These are phyloP conservation scores for Argentina anserina DNA, from an alignment of 306 rosid genomes.

Conservation along the genomic window DNA sequence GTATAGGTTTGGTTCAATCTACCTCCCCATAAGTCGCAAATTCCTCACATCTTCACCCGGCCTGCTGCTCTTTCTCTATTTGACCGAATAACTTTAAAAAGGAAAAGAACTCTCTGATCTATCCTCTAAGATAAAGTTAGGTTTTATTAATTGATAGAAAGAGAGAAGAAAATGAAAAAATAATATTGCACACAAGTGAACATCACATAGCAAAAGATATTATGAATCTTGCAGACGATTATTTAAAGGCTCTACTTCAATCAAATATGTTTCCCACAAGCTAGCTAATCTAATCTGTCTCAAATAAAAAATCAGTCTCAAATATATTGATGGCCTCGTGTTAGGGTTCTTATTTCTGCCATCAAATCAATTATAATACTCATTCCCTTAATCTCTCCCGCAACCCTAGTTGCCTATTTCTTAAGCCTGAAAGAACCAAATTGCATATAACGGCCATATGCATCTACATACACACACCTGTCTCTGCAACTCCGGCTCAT, in stretches of 20 bases:
- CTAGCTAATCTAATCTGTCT: neutral
- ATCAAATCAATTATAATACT: neutral
- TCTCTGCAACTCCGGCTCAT: neutral
- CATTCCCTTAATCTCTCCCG: neutral
- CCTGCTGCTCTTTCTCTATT: neutral
- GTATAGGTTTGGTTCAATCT: neutral
- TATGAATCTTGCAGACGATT: neutral
- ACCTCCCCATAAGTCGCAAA: neutral
- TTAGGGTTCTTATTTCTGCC: neutral
- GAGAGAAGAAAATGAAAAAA: neutral
- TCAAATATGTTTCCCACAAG: constrained; percentile 9
- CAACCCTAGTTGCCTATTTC: neutral
- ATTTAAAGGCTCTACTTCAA: neutral
- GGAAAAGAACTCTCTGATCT: neutral
- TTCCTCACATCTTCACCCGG: neutral
- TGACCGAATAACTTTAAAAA: neutral
- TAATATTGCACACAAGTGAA: neutral
- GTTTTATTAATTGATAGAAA: neutral
- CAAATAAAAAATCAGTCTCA: constrained; percentile 1
- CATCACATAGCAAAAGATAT: neutral
- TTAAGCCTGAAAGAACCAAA: neutral
- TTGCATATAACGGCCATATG: neutral
- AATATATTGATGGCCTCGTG: neutral
- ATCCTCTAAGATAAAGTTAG: neutral
- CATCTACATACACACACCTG: neutral